Evolutionary conservation across 371 early-diverging fungal genomes (phyloP).

Genomic region (Modicella reniformis): DNA sequence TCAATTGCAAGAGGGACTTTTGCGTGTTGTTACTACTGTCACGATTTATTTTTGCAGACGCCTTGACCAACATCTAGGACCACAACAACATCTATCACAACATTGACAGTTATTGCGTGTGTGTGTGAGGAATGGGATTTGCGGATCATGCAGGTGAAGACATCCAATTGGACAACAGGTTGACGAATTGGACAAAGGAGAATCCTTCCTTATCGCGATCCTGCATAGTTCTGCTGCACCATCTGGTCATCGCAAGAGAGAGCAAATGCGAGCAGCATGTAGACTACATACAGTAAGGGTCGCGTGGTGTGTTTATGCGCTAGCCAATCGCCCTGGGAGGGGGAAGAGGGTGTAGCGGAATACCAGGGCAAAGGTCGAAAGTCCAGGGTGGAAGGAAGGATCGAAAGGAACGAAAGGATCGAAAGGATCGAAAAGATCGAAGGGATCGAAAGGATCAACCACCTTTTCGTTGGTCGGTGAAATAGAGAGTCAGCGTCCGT

Average conservation of each 20-base stretch:
- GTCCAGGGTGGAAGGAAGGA: not conserved
- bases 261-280: constrained; percentile 1
- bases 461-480: not conserved
- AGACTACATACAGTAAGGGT: not conserved
- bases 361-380: too few relatives aligned
- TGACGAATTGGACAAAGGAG: not conserved
- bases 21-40: too few relatives aligned
- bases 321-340: too few relatives aligned
- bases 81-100: not conserved
- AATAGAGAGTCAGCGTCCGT: not conserved
- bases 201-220: not conserved
- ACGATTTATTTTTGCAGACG: too few relatives aligned
- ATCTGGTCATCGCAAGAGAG: not conserved
- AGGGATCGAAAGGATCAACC: not conserved
- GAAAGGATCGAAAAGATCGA: not conserved
- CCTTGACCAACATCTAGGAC: not conserved
- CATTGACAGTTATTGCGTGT: not conserved
- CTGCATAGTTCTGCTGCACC: constrained; percentile 2
- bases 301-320: not conserved
- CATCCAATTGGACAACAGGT: not conserved
- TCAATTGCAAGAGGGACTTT: too few relatives aligned
- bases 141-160: not conserved
- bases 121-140: not conserved
- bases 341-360: too few relatives aligned
- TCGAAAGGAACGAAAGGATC: not conserved